Base-by-base conservation (phyloP, 1,284 basidiomycete species). In the Malassezia yamatoensis region DNA sequence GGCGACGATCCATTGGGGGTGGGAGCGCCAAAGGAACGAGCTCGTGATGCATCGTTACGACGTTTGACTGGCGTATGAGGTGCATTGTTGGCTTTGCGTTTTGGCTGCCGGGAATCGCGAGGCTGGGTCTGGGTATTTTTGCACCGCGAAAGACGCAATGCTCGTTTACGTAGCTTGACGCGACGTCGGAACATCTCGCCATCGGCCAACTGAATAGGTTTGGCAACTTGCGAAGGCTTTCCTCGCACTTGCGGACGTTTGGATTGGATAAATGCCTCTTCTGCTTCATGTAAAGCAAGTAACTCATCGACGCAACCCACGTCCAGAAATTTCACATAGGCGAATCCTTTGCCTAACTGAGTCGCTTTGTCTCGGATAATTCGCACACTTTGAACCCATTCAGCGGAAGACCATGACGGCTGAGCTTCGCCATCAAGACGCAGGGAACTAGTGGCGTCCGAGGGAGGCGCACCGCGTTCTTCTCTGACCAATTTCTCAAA, bases 261-360 rank as follows among this genome's bases (percentile, higher is more conserved):
- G 6, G 62, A 57, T 5, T 62, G 58, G 10, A 74, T 42, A 40
- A 67, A 69, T 6, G 65, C 67, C 45, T 70, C 61, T 29, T 74
- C 72, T 11, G 70, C 61, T 44, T 67, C 64, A 47, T 60, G 54
- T 13, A 72, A 39, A 8, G 72, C 72, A 40, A 75, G 58, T 15
- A 74, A 42, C 53, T 74, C 72, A 51, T 74, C 72, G 11, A 70
- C 61, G 42, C 58, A 59, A 41, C 46, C 81, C 85, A 68, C 74
- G 89, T 67, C 90, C 51, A 79, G 74, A 64, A 96, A 90, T 65
- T 89, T 85, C 9, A 96, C 85, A 74, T 96, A 96, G 10, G 86
- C 91, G 72, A 98, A 93, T 1, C 93, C 93, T 77, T 96, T 96
- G n/a, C 93, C 93, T 35, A 96, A 81, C 65, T 91, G 90, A 0